Evolutionary conservation across 192 early-diverging fungal genomes (phyloP).

Genomic region (Mortierella alpina): DNA sequence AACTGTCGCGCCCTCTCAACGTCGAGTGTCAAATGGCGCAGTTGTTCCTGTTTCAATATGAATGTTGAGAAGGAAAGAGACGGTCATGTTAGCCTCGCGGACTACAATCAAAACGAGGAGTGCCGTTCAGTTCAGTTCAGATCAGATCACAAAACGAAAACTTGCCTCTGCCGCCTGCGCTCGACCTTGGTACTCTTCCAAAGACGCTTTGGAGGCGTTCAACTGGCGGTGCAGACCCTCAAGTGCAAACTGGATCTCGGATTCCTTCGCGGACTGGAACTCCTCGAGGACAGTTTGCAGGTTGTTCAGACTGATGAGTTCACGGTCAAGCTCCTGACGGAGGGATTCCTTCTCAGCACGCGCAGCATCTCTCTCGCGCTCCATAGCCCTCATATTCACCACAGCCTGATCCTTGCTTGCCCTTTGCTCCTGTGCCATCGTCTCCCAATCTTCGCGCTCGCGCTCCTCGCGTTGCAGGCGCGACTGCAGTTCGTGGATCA

Average conservation of each 20-base stretch:
- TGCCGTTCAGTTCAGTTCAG: no score
- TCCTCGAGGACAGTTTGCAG: constrained; percentile 89
- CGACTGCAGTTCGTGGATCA: constrained; percentile 62
- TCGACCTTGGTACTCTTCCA: constrained; percentile 67
- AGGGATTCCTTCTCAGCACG: constrained; percentile 59
- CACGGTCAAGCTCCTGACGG: constrained; percentile 63
- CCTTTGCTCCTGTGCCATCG: constrained; percentile 68
- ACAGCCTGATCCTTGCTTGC: constrained; percentile 64
- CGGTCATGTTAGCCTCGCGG: no score
- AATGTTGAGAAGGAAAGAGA: no score
- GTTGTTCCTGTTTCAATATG: constrained; percentile 55
- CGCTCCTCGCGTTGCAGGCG: constrained; percentile 69
- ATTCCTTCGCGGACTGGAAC: constrained; percentile 81
- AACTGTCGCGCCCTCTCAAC: constrained; percentile 62
- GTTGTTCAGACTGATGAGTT: constrained; percentile 74
- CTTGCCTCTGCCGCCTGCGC: constrained; percentile 69
- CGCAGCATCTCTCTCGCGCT: constrained; percentile 59
- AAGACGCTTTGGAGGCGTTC: constrained; percentile 44
- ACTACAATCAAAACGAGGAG: no score
- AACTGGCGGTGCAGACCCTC: constrained; percentile 67
- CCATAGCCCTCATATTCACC: constrained; percentile 63
- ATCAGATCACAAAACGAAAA: neutral
- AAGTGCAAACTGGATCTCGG: constrained; percentile 66
- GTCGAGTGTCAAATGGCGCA: constrained; percentile 64
- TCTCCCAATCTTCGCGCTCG: constrained; percentile 71